These are phyloP conservation scores for Pythium brassicae DNA, from an alignment of 352 stramenopile species.

Conservation along the genomic window DNA sequence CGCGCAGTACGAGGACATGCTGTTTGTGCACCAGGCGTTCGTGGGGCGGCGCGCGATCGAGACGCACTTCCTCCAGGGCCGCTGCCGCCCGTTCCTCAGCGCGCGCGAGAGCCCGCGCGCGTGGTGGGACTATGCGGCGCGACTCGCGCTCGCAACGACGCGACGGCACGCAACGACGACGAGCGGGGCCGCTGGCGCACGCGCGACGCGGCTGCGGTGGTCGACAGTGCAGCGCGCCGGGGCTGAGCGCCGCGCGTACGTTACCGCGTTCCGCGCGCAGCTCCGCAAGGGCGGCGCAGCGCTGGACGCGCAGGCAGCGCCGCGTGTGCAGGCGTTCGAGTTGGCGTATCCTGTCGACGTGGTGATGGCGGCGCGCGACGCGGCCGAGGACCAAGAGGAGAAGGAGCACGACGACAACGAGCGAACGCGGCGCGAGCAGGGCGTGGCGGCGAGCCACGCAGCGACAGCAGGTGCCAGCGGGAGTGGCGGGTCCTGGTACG, in stretches of 20 bases:
- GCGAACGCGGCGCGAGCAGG: slow-evolving; percentile 8
- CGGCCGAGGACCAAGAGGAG: slow-evolving; percentile 50
- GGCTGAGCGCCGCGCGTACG: slow-evolving; percentile 55
- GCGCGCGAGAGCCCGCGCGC: slow-evolving; percentile 32
- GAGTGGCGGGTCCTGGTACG: slow-evolving; percentile 61
- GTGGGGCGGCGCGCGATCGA: slow-evolving; percentile 53
- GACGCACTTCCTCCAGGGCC: slow-evolving; percentile 54
- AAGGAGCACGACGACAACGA: slow-evolving; percentile 23
- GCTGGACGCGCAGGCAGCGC: slow-evolving; percentile 38
- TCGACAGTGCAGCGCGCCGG: slow-evolving; percentile 48
- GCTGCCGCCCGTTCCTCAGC: slow-evolving; percentile 50
- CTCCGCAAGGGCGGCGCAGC: slow-evolving; percentile 30
- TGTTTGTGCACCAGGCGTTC: slow-evolving; percentile 72
- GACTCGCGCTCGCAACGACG: slow-evolving; percentile 38
- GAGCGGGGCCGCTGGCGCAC: slow-evolving; percentile 3
- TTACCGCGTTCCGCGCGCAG: slow-evolving; percentile 47
- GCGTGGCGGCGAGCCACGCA: slow-evolving; percentile 18
- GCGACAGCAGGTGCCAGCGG: slow-evolving; percentile 15
- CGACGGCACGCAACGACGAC: slow-evolving; percentile 21
- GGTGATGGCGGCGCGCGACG: slow-evolving; percentile 53
- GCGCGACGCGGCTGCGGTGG: slow-evolving; percentile 32
- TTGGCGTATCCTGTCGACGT: slow-evolving; percentile 65
- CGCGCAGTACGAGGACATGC: slow-evolving; percentile 79
- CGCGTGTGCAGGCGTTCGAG: slow-evolving; percentile 55
- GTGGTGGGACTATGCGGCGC: slow-evolving; percentile 77